Percentiles rank a stretch among this genome's conserved stretches.
These are phyloP conservation scores for Mycena crocata DNA, from an alignment of 768 basidiomycete genomes.

Conservation along the genomic window DNA sequence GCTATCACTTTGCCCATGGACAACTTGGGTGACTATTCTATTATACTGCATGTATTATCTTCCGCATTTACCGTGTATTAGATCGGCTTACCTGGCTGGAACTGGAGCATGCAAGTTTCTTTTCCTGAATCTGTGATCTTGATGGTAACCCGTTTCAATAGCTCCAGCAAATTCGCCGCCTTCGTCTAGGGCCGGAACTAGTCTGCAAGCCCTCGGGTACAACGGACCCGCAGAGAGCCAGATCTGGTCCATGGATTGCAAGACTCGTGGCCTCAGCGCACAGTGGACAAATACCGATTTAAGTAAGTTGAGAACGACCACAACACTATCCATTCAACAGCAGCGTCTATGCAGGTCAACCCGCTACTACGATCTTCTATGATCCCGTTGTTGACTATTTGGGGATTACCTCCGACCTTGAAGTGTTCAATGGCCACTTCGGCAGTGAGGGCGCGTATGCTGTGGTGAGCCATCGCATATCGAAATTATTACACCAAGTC, in stretches of 20 bases:
- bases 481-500: not conserved
- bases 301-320: not conserved
- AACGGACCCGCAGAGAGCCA: slow-evolving; percentile 15
- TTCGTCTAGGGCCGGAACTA: slow-evolving; percentile 14
- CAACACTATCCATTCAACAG: not conserved
- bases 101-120: slow-evolving; percentile 4
- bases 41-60: not conserved
- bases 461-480: slow-evolving; percentile 6
- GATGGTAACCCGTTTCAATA: not conserved
- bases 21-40: slow-evolving; percentile 1
- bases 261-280: not conserved
- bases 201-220: slow-evolving; percentile 13
- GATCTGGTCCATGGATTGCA: slow-evolving; percentile 21
- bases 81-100: slow-evolving; percentile 17
- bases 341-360: not conserved
- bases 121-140: not conserved
- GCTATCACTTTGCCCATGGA: not conserved
- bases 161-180: slow-evolving; percentile 20
- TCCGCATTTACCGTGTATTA: slow-evolving; percentile 4
- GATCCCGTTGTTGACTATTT: slow-evolving; percentile 3
- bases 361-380: slow-evolving; percentile 16
- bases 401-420: slow-evolving; percentile 10
- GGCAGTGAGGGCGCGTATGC: not conserved
- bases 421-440: not conserved
- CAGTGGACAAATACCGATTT: slow-evolving; percentile 23